Evolutionary conservation across 2,329 filamentous ascomycete genomes (phyloP).

Genomic region (Aspergillus candidus): DNA sequence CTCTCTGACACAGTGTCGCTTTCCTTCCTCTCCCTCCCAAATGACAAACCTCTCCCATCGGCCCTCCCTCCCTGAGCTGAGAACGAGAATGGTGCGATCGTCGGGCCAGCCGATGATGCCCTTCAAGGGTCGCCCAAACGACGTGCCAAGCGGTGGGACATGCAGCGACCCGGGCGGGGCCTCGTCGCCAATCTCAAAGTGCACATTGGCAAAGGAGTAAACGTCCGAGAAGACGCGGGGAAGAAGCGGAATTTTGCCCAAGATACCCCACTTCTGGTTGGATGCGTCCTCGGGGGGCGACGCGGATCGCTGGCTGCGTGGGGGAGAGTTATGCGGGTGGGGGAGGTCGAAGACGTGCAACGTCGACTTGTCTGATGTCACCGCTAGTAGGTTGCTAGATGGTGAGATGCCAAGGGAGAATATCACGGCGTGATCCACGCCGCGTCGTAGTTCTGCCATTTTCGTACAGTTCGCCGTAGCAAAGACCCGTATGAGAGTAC

Average conservation of each 20-base stretch:
- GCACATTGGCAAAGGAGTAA: constrained; percentile 74
- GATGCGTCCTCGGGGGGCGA: constrained; percentile 41
- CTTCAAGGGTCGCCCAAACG: constrained; percentile 61
- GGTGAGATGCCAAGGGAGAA: constrained; percentile 87
- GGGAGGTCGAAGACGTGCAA: constrained; percentile 89
- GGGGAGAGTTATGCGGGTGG: constrained; percentile 28
- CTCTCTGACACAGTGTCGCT: constrained; percentile 60
- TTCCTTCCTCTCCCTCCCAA: constrained; percentile 61
- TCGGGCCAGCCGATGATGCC: constrained; percentile 80
- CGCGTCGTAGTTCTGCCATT: constrained; percentile 77
- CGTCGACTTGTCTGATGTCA: constrained; percentile 94
- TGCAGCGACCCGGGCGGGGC: constrained; percentile 38
- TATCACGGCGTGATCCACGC: constrained; percentile 80
- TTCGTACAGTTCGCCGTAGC: constrained; percentile 72
- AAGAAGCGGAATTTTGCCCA: constrained; percentile 76
- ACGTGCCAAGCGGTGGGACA: constrained; percentile 47
- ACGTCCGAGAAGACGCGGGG: constrained; percentile 83
- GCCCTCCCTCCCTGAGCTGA: constrained; percentile 73
- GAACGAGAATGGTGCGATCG: constrained; percentile 66
- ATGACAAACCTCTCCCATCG: constrained; percentile 84
- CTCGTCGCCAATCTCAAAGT: constrained; percentile 81
- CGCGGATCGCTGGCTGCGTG: constrained; percentile 32
- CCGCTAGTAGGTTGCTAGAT: constrained; percentile 70
- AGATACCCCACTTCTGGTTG: constrained; percentile 74
- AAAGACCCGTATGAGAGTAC: constrained; percentile 83